Conservation (phyloP, 2,329 filamentous ascomycete genomes). For the Fusarium sulawesiense region DNA sequence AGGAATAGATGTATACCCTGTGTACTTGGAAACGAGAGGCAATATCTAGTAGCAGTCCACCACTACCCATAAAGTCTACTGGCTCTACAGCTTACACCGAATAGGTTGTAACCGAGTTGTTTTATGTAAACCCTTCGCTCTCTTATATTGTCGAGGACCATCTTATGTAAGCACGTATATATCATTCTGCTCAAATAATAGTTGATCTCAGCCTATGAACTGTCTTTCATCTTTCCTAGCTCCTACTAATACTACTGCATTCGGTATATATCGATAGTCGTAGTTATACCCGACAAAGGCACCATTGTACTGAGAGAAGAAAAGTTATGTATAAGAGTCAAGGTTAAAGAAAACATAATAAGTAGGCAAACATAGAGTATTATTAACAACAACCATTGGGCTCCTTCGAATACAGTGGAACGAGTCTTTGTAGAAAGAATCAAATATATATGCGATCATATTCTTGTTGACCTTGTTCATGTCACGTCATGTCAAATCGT, state of each 20-base stretch:
- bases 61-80: not conserved
- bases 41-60: not conserved
- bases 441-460: not conserved
- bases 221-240: not conserved
- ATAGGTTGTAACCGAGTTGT: not conserved
- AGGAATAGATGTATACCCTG: not conserved
- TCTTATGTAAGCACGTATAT: fast-evolving
- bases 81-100: not conserved
- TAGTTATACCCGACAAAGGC: not conserved
- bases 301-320: not conserved
- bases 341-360: not conserved
- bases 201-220: not conserved
- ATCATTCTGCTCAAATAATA: not conserved
- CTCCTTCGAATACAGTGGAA: not conserved
- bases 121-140: not conserved
- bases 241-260: not conserved
- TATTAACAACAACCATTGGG: not conserved
- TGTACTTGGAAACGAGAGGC: not conserved
- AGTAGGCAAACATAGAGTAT: not conserved
- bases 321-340: not conserved
- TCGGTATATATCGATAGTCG: not conserved
- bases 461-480: not conserved
- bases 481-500: not conserved
- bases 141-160: not conserved
- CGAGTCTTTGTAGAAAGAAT: not conserved